phyloP scores from a whole-genome alignment of 805 yeast species.

The Saccharomyces kudriavzevii region DNA sequence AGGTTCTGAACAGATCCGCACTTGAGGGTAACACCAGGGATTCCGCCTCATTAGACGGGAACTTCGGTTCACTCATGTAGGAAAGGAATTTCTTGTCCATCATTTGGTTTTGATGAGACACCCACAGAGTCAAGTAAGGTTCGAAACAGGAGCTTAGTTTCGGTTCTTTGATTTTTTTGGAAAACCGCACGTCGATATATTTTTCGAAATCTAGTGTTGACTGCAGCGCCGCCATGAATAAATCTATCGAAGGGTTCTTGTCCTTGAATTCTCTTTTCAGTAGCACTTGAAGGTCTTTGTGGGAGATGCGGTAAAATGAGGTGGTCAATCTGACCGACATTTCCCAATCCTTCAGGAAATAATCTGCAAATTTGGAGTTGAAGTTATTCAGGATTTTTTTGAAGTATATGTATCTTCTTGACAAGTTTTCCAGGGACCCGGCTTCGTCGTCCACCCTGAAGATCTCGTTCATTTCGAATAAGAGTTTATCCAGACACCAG shows the following conservation, averaged over 20 bases:
- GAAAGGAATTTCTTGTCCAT: slow-evolving; percentile 56
- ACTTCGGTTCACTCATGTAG: slow-evolving; percentile 50
- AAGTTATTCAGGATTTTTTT: slow-evolving; percentile 58
- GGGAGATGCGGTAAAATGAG: slow-evolving; percentile 61
- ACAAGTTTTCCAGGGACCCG: slow-evolving; percentile 81
- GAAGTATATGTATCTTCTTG: slow-evolving; percentile 74
- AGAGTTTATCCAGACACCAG: slow-evolving; percentile 64
- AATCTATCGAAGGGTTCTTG: slow-evolving; percentile 46
- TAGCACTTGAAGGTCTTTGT: slow-evolving; percentile 53
- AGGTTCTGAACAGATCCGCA: slow-evolving; percentile 74
- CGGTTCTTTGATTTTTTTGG: slow-evolving; percentile 35
- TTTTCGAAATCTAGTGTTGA: slow-evolving; percentile 80
- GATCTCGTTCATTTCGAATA: slow-evolving; percentile 67
- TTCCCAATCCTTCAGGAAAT: slow-evolving; percentile 69
- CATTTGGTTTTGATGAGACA: slow-evolving; percentile 66
- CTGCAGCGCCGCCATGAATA: slow-evolving; percentile 60
- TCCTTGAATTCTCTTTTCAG: slow-evolving; percentile 38
- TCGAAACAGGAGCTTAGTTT: slow-evolving; percentile 64
- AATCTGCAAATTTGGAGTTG: slow-evolving; percentile 40
- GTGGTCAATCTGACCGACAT: slow-evolving; percentile 54
- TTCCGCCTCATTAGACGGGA: slow-evolving; percentile 42
- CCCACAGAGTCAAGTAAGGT: slow-evolving; percentile 81
- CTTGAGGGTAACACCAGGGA: slow-evolving; percentile 76
- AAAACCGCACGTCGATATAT: slow-evolving; percentile 56
- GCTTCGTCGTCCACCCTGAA: slow-evolving; percentile 85